Base-by-base conservation (phyloP, 2,329 filamentous ascomycete genomes). In the Bipolaris victoriae region DNA sequence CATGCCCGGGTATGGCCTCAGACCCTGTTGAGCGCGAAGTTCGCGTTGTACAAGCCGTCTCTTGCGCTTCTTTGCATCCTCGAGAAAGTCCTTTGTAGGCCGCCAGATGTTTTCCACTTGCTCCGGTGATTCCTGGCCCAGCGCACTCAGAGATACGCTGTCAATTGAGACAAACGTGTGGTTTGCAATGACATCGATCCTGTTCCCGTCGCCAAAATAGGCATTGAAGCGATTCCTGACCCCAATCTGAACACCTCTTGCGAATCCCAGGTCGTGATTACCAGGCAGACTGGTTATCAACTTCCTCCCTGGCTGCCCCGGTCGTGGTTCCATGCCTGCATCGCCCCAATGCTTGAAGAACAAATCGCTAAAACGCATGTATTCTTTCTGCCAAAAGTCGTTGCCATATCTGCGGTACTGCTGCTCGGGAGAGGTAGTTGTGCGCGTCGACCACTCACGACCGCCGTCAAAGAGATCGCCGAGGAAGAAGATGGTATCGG, bases 391-490 rank as follows among this genome's bases (percentile, higher is more conserved):
- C 95, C 95, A 99, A 70, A 90, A 97, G 18, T 84, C 81, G 63
- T 95, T 85, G 36, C 88, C 90, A 71, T 96, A 97, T 60, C 86
- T 85, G 64, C 84, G 87, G 68, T 88, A 90, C 81, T 88, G 91
- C 61, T 83, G 81, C 68, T 90, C 86, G 0, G 91, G 82, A 50
- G 81, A 84, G 15, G 57, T 67, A 6, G 69, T 72, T 6, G 73
- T 73, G 41, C 68, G 80, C 11, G 93, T 94, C 65, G 88, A 90
- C 95, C 95, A 99, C 80, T 99, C 95, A 65, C 95, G 86, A 7
- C 95, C 95, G 3, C 95, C 95, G 72, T 99, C 95, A 69, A 99
- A 97, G 0, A 99, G 80, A 72, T 99, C 95, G 7, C 95, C 95
- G 0, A 99, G 81, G 72, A 99, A 98, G 72, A 97, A 86, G 1